Base-by-base conservation (phyloP, 495 filamentous ascomycete genomes). In the Barbatosphaeria neglecta region DNA sequence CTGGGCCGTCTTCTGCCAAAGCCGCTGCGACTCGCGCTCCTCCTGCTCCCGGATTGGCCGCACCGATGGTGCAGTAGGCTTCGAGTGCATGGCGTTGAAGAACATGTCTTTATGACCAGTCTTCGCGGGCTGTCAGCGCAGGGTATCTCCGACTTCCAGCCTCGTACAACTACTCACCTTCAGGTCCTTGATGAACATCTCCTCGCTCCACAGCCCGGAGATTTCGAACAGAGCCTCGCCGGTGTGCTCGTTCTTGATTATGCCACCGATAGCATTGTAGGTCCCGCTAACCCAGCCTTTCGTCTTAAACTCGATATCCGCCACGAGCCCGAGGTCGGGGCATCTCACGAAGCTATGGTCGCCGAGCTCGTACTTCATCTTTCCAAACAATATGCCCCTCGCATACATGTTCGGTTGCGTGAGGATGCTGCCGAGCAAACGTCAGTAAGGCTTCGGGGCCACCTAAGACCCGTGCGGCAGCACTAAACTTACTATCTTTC, bases 341-440 rank as follows among this genome's bases (percentile, higher is more conserved):
- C 90, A 99, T 49, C 80, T 76, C n/a, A 97, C 85, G 54, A 83
- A 87, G 65, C 89, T 93, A 68, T 95, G 90, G 61, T 99, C 92
- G 31, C 92, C 92, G 17, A 99, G 77, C 67, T 99, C 92, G 65
- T 97, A 99, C 64, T 95, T 96, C 92, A 99, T 97, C 65, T 95
- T 97, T 18, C 92, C 92, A 57, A 99, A 96, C 11, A 99, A 70
- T 46, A 99, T 97, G 20, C 92, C 92, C 46, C 92, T 79, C 28
- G 90, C 93, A 64, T 99, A 99, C 90, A 99, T 99, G 63, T 99
- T 99, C 6, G 92, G 92, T 59, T 99, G 92, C 0, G 92, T 96
- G 44, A 96, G 62, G 54, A 90, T 83, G 64, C 86, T 90, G 45
- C 2, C 4, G 45, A 37, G 15, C 19, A 8, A 11, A 5, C 7